phyloP scores from a whole-genome alignment of 208 protist genomes.

The Porcisia deanei region DNA sequence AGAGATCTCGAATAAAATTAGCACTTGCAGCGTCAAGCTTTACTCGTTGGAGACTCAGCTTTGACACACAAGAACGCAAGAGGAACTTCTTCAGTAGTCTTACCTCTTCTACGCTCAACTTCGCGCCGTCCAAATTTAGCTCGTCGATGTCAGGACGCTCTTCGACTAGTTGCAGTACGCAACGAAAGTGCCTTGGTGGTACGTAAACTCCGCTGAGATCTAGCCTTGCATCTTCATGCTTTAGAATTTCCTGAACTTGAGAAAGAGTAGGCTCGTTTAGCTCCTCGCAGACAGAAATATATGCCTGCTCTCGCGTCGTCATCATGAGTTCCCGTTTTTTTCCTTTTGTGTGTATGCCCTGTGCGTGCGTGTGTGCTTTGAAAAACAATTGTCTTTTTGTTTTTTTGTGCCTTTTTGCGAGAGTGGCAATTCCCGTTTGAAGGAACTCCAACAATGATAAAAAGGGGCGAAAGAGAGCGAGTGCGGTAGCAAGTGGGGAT shows the following conservation, averaged over 20 bases:
- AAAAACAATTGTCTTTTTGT: neutral
- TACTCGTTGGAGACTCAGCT: slow-evolving; percentile 45
- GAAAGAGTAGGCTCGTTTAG: slow-evolving; percentile 9
- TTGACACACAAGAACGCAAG: slow-evolving; percentile 35
- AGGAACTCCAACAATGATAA: neutral
- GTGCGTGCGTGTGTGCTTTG: neutral
- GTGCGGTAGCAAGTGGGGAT: neutral
- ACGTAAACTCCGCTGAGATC: slow-evolving; percentile 51
- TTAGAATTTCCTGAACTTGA: slow-evolving; percentile 13
- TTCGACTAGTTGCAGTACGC: slow-evolving; percentile 38
- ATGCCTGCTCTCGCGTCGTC: slow-evolving; percentile 9
- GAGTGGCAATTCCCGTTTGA: neutral
- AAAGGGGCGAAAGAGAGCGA: neutral
- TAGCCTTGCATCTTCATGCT: slow-evolving; percentile 5
- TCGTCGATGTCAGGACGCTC: slow-evolving; percentile 52
- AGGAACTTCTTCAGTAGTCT: slow-evolving; percentile 35
- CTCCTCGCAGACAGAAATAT: slow-evolving; percentile 19
- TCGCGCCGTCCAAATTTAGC: slow-evolving; percentile 48
- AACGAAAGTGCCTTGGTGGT: slow-evolving; percentile 41
- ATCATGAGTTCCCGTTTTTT: slow-evolving; percentile 7
- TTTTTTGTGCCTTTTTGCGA: neutral
- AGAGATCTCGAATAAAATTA: slow-evolving; percentile 40
- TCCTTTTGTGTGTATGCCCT: neutral
- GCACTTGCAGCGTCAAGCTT: slow-evolving; percentile 30
- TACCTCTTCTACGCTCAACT: slow-evolving; percentile 32